A percentile compares a stretch with the other conserved stretches of the same genome.
Conservation (phyloP, 2,329 filamentous ascomycete genomes). For the Cladosporium halotolerans region DNA sequence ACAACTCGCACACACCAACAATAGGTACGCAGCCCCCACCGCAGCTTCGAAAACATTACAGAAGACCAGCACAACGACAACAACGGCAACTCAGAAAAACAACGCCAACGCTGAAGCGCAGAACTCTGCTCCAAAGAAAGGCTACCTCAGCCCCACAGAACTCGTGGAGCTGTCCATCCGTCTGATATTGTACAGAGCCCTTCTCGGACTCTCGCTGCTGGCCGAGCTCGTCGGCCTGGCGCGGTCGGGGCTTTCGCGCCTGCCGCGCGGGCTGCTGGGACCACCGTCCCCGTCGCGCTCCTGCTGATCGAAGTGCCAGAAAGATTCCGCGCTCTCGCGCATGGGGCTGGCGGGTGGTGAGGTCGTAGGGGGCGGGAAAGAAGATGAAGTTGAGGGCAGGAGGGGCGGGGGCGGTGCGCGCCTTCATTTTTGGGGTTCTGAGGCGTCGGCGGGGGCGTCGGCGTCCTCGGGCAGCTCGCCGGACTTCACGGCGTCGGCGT, state of each 20-base stretch:
- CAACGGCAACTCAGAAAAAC: neutral
- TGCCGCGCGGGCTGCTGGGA: conserved; percentile 11
- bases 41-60: neutral
- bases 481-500: conserved; percentile 8
- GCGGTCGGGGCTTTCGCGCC: conserved; percentile 2
- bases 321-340: conserved; percentile 8
- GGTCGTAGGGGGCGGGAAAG: neutral
- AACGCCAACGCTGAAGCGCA: too few species aligned
- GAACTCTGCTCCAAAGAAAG: too few species aligned
- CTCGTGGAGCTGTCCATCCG: conserved; percentile 13
- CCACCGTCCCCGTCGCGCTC: conserved; percentile 14
- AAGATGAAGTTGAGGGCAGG: neutral
- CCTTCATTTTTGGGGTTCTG: neutral
- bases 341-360: conserved; percentile 11
- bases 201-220: conserved; percentile 14
- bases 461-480: neutral
- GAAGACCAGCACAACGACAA: neutral
- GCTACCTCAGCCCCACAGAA: conserved; percentile 14
- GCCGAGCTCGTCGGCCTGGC: conserved; percentile 17
- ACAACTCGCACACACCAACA: neutral
- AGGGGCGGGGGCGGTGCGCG: conserved; percentile 10
- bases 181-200: conserved; percentile 13
- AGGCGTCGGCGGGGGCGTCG: neutral
- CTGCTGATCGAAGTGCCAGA: conserved; percentile 8
- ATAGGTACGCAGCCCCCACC: neutral